Evolutionary conservation across 345 rosid genomes (phyloP).

Genomic region (Euclidium syriacum): DNA sequence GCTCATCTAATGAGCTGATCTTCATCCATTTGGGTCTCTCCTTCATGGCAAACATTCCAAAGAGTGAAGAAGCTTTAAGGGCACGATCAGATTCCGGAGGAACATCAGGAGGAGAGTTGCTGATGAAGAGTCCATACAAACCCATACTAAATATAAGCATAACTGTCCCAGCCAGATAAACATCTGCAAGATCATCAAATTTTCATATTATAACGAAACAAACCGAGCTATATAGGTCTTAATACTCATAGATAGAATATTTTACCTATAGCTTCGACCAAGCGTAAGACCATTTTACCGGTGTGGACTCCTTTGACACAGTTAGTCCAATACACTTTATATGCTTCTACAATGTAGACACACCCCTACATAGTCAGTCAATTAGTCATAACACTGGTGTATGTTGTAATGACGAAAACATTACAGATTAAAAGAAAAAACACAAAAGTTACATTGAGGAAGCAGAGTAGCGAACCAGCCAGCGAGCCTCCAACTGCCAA

Average conservation of each 20-base stretch:
- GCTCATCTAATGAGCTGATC: constrained; percentile 79
- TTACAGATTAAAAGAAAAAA: neutral
- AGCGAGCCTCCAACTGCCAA: constrained; percentile 76
- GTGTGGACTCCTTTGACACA: constrained; percentile 76
- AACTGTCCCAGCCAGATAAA: constrained; percentile 91
- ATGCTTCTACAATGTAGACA: constrained; percentile 70
- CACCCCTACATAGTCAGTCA: constrained; percentile 51
- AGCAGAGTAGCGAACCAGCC: constrained; percentile 87
- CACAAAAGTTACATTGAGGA: constrained; percentile 60
- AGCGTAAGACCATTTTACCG: constrained; percentile 79
- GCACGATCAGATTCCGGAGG: constrained; percentile 63
- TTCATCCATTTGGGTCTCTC: constrained; percentile 97
- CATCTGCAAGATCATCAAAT: constrained; percentile 46
- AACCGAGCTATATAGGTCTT: neutral
- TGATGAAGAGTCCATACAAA: constrained; percentile 80
- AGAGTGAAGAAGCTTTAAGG: constrained; percentile 73
- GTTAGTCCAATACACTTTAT: constrained; percentile 75
- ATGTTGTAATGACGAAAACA: neutral
- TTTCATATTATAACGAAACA: neutral
- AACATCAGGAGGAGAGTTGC: constrained; percentile 43
- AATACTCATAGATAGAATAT: neutral
- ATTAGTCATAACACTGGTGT: neutral
- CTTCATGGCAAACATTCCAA: constrained; percentile 95
- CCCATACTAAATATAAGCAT: constrained; percentile 98
- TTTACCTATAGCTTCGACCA: constrained; percentile 90